Percentiles rank a stretch among this genome's conserved stretches.
Conservation (phyloP, 306 rosid species). For the Neltuma alba region DNA sequence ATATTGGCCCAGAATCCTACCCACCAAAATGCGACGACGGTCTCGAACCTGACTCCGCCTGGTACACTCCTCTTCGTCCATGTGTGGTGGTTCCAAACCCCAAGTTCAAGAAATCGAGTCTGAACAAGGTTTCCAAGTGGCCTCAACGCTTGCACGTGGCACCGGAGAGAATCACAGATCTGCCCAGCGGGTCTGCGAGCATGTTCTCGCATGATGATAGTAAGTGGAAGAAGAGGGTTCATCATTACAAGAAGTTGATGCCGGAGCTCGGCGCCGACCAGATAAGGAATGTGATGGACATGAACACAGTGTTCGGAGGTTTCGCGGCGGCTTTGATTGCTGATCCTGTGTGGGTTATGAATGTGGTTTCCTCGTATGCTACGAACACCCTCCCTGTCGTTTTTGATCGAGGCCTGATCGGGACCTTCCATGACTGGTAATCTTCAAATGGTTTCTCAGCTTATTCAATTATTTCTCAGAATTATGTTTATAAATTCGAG, state of each 20-base stretch:
- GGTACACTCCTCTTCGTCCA: constrained; percentile 95
- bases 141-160: constrained; percentile 69
- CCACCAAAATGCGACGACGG: constrained; percentile 96
- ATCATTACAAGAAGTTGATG: constrained; percentile 87
- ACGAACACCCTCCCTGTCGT: constrained; percentile 80
- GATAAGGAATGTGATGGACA: constrained; percentile 95
- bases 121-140: constrained; percentile 72
- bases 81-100: constrained; percentile 79
- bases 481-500: constrained; percentile 16
- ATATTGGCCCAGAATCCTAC: constrained; percentile 61
- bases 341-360: constrained; percentile 98
- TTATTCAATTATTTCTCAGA: neutral
- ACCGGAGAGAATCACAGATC: constrained; percentile 65
- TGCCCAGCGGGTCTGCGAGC: constrained; percentile 65
- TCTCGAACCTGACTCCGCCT: constrained; percentile 85
- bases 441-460: neutral
- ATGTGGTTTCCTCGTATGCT: constrained; percentile 90
- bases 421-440: constrained; percentile 96
- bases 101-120: constrained; percentile 59
- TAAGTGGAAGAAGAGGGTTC: constrained; percentile 79
- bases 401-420: constrained; percentile 92
- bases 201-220: constrained; percentile 73
- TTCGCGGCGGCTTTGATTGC: constrained; percentile 77
- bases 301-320: constrained; percentile 90
- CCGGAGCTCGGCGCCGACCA: constrained; percentile 80